Evolutionary conservation across 2,329 filamentous ascomycete species (phyloP), one percentile per base, ranked within the genome.

Genomic region (Phyllosticta citriasiana): DNA sequence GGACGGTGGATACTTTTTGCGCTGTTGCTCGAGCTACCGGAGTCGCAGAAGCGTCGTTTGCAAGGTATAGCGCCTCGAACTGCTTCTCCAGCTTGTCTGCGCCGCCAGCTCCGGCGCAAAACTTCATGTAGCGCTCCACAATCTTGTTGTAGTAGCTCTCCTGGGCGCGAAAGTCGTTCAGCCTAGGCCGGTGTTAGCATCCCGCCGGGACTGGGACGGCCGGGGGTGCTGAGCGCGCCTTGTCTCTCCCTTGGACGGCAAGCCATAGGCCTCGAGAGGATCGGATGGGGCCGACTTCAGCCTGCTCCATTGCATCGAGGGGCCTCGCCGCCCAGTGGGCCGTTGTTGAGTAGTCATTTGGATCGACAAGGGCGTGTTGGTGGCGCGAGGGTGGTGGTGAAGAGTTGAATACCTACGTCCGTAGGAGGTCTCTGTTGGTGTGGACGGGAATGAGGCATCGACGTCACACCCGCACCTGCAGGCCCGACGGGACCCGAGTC

Each of bases 161-260:
- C 75, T 97, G 93, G 7, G 83, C 83, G 75, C 89, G 90, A 74
- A 82, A 78, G 67, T 93, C 85, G 62, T 77, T 76, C 24, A 79
- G 70, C 63, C 78, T 80, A 63, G 26, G 12, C 7, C 14, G 33
- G 27, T 22, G 54, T 61, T 61, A 61, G 60, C 25, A 51, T 40
- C 33, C 33, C 33, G 14, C 33, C 33, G 26, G 57, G 33, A 33
- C 35, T 16, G 47, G 25, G 54, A 56, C 14, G 40, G 19, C 8
- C 58, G 24, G 25, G 57, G 35, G 56, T 57, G 33, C 40, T 63
- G 22, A 57, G 52, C 47, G 53, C 68, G 93, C 91, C 88, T 87
- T 55, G 82, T 88, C 73, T 97, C 93, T 58, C 93, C 93, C 71
- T 96, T 97, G 2, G 91, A 96, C 4, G 90, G 90, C 65, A 96